Evolutionary conservation across 73 alveolate species (phyloP).

Genomic region (Paramecium primaurelia): DNA sequence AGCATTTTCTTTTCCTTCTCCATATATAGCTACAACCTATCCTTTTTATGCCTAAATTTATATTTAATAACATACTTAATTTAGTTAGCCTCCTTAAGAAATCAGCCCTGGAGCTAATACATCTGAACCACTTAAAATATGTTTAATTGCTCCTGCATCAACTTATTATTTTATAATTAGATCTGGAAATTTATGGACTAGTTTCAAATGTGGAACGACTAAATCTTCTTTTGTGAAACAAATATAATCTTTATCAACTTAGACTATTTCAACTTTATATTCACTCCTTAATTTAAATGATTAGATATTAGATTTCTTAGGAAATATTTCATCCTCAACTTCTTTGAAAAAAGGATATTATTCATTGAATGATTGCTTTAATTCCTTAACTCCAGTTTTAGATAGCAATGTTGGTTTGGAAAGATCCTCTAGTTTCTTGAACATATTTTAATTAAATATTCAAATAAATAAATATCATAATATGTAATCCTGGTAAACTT

Average conservation of each 20-base stretch:
- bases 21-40: conserved; percentile 82
- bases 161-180: conserved; percentile 79
- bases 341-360: conserved; percentile 34
- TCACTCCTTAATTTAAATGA: conserved; percentile 29
- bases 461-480: conserved; percentile 39
- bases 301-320: conserved; percentile 39
- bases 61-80: background rate
- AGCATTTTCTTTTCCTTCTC: conserved; percentile 92
- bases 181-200: conserved; percentile 86
- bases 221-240: conserved; percentile 79
- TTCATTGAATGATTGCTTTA: conserved; percentile 2
- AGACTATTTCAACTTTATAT: conserved; percentile 46
- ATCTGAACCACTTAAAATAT: conserved; percentile 84
- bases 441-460: conserved; percentile 33
- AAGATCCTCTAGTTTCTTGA: conserved; percentile 62
- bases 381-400: conserved; percentile 50
- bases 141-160: conserved; percentile 89
- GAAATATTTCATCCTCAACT: conserved; percentile 43
- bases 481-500: conserved; percentile 64
- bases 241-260: conserved; percentile 73
- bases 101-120: conserved; percentile 89
- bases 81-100: conserved; percentile 76
- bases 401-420: conserved; percentile 46
- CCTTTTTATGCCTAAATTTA: conserved; percentile 63
- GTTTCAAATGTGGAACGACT: conserved; percentile 78